A percentile compares a stretch with the other conserved stretches of the same genome.
Conservation (phyloP, 2,329 filamentous ascomycete genomes). For the Aspergillus cejpii region DNA sequence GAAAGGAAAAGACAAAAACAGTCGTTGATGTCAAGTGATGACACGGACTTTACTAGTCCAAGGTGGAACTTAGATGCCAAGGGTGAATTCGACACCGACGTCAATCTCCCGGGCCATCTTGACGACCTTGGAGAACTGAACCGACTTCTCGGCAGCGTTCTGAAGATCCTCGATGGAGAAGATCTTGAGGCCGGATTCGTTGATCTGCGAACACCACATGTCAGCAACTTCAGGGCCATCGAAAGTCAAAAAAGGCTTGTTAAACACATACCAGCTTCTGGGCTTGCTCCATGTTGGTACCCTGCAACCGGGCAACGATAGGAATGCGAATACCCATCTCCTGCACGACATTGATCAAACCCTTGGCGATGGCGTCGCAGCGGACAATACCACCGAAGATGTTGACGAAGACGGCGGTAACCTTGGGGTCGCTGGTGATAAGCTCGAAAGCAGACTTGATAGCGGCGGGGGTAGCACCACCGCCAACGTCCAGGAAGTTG, state of each 20-base stretch:
- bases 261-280: slow-evolving; percentile 59
- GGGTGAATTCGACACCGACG: slow-evolving; percentile 88
- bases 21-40: background rate
- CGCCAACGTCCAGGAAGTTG: slow-evolving; percentile 98
- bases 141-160: slow-evolving; percentile 92
- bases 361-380: slow-evolving; percentile 94
- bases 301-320: slow-evolving; percentile 94
- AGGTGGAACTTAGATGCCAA: slow-evolving; percentile 67
- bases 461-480: slow-evolving; percentile 90
- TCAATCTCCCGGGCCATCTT: slow-evolving; percentile 98
- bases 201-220: slow-evolving; percentile 52
- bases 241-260: background rate
- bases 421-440: slow-evolving; percentile 97
- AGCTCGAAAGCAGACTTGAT: slow-evolving; percentile 98
- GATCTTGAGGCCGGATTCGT: slow-evolving; percentile 97
- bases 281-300: slow-evolving; percentile 94
- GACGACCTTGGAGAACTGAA: slow-evolving; percentile 98
- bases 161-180: slow-evolving; percentile 99
- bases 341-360: slow-evolving; percentile 90
- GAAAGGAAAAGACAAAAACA: slow-evolving; percentile 1
- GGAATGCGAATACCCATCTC: slow-evolving; percentile 93
- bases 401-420: slow-evolving; percentile 98
- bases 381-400: slow-evolving; percentile 99
- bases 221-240: slow-evolving; percentile 6
- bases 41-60: background rate